phyloP scores from a whole-genome alignment of 2,329 filamentous ascomycete species.

The Pestalotiopsis sp. region DNA sequence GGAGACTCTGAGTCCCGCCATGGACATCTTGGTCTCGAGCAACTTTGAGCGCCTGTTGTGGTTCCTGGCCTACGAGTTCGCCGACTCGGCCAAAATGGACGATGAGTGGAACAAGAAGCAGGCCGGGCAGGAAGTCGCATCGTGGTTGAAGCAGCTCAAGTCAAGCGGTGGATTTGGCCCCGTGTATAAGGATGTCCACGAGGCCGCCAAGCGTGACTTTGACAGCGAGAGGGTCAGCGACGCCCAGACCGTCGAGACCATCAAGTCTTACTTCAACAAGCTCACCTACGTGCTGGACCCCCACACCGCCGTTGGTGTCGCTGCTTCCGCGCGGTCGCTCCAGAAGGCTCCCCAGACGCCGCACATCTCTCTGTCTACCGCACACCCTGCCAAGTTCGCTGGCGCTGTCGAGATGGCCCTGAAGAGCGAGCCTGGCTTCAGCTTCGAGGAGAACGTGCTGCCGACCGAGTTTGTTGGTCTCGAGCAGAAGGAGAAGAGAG shows the following conservation, averaged over 20 bases:
- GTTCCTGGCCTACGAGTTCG: constrained; percentile 83
- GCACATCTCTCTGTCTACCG: constrained; percentile 90
- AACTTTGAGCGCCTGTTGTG: constrained; percentile 97
- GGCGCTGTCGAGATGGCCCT: constrained; percentile 82
- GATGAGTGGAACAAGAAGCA: constrained; percentile 68
- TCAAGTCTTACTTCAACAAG: constrained; percentile 54
- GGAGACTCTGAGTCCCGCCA: constrained; percentile 90
- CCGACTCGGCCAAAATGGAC: constrained; percentile 60
- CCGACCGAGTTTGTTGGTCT: constrained; percentile 82
- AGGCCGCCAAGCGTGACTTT: constrained; percentile 73
- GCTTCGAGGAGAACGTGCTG: constrained; percentile 74
- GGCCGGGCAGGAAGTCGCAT: constrained; percentile 74
- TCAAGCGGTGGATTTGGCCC: constrained; percentile 76
- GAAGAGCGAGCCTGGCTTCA: constrained; percentile 69
- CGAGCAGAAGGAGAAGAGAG: constrained; percentile 73
- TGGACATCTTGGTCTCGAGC: constrained; percentile 95
- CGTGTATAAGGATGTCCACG: constrained; percentile 74
- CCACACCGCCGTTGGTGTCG: constrained; percentile 85
- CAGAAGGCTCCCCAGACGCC: constrained; percentile 52
- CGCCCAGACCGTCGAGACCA: constrained; percentile 68
- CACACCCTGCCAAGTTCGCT: constrained; percentile 94
- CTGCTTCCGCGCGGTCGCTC: constrained; percentile 73
- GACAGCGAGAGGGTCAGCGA: constrained; percentile 76
- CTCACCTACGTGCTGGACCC: constrained; percentile 82
- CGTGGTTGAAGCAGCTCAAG: constrained; percentile 83